phyloP scores from a whole-genome alignment of 345 rosid species.

The Turritis glabra region DNA sequence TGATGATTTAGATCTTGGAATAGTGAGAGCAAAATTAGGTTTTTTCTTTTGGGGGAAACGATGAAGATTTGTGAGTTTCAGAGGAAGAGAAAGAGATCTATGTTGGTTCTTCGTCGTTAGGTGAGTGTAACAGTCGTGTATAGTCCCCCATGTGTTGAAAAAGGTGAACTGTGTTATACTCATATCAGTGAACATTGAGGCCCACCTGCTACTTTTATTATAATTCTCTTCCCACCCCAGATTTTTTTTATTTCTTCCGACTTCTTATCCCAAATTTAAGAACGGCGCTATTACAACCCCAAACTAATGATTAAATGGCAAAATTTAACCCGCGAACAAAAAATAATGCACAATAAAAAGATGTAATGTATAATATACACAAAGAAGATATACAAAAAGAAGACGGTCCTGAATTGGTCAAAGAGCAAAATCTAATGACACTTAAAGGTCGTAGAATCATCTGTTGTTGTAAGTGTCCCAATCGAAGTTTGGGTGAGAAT shows the following conservation, averaged over 20 bases:
- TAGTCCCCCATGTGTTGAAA: slow-evolving; percentile 34
- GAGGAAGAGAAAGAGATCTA: slow-evolving; percentile 20
- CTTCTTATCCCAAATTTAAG: slow-evolving; percentile 3
- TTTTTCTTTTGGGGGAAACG: slow-evolving; percentile 1
- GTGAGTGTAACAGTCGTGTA: slow-evolving; percentile 35
- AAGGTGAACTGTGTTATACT: slow-evolving; percentile 1
- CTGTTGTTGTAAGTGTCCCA: slow-evolving; percentile 68
- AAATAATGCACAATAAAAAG: slow-evolving; percentile 19
- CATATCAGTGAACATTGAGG: slow-evolving; percentile 3
- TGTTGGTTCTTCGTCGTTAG: slow-evolving; percentile 28
- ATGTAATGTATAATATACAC: slow-evolving; percentile 27
- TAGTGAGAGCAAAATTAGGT: slow-evolving; percentile 23
- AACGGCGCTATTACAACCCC: too few species aligned
- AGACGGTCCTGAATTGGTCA: slow-evolving; percentile 4
- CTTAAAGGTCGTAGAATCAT: slow-evolving; percentile 20
- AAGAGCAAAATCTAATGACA: slow-evolving; percentile 25
- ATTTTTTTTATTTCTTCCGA: not conserved
- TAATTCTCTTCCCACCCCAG: not conserved
- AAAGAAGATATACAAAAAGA: slow-evolving; percentile 23
- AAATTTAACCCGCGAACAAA: not conserved
- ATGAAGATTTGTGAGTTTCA: not conserved
- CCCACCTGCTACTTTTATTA: slow-evolving; percentile 11
- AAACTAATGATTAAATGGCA: too few species aligned
- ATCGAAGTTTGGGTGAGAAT: slow-evolving; percentile 85
- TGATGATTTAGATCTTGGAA: slow-evolving; percentile 16